Conservation (phyloP, 331 rosid species). For the Acacia pycnantha region DNA sequence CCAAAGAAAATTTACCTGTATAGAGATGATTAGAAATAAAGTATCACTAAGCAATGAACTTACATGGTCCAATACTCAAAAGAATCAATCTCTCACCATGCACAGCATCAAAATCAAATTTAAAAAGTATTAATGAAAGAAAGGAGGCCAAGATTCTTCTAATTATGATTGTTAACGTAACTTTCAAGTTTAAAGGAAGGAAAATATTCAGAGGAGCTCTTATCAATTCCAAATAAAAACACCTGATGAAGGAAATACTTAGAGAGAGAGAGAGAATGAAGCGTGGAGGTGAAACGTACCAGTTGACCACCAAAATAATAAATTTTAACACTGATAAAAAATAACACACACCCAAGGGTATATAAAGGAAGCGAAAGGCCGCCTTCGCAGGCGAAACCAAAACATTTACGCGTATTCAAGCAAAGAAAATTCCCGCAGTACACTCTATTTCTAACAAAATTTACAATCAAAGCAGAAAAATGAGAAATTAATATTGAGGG, state of each 20-base stretch:
- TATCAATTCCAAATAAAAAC: neutral
- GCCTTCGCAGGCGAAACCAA: neutral
- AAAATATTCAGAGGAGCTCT: neutral
- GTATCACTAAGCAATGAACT: neutral
- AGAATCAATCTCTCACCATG: neutral
- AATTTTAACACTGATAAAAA: neutral
- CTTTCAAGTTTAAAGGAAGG: neutral
- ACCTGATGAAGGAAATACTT: neutral
- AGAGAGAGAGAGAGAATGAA: neutral
- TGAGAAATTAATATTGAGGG: neutral
- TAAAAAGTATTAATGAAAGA: neutral
- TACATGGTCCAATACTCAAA: neutral
- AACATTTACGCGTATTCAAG: neutral
- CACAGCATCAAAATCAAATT: neutral
- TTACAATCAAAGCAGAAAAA: neutral
- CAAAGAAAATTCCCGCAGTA: neutral
- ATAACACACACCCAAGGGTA: neutral
- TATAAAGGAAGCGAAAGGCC: neutral
- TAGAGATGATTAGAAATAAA: neutral
- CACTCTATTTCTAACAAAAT: neutral
- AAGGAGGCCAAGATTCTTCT: neutral
- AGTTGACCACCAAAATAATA: neutral
- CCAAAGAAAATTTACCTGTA: slow-evolving; percentile 12
- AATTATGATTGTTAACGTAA: neutral
- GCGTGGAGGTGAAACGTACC: neutral